Evolutionary conservation across 495 filamentous ascomycete genomes (phyloP).

Genomic region (Penicillium cataractarum): DNA sequence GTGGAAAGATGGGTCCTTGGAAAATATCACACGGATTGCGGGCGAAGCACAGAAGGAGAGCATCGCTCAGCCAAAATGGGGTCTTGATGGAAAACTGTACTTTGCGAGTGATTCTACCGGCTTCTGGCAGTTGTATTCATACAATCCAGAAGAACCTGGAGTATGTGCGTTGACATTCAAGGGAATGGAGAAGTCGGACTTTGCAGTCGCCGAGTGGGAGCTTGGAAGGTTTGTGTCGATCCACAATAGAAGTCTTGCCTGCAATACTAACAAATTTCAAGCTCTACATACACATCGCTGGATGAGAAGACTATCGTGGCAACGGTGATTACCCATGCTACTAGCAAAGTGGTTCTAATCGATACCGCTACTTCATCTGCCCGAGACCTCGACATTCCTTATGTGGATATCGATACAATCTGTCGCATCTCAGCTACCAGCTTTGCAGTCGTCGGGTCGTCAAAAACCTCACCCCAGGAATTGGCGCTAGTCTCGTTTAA

Average conservation of each 20-base stretch:
- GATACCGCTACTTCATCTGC: conserved; percentile 20
- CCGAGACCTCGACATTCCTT: conserved; percentile 28
- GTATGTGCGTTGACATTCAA: conserved; percentile 21
- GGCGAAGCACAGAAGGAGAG: conserved; percentile 36
- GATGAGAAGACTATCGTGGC: conserved; percentile 43
- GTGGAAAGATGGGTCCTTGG: conserved; percentile 33
- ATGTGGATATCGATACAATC: conserved; percentile 27
- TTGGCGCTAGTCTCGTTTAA: conserved; percentile 26
- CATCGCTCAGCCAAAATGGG: conserved; percentile 50
- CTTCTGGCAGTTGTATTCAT: conserved; percentile 47
- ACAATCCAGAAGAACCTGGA: conserved; percentile 15
- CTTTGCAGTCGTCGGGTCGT: conserved; percentile 28
- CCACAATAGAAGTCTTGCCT: neutral
- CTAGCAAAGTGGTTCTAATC: conserved; percentile 28
- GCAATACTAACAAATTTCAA: conserved; percentile 14
- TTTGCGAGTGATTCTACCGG: conserved; percentile 47
- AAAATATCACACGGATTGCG: conserved; percentile 29
- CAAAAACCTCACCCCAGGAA: conserved; percentile 26
- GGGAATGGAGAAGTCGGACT: conserved; percentile 43
- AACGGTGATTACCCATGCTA: conserved; percentile 29
- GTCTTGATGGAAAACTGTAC: conserved; percentile 44
- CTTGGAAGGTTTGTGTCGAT: conserved; percentile 37
- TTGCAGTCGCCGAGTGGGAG: conserved; percentile 43
- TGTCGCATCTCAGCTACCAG: conserved; percentile 24
- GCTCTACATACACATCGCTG: conserved; percentile 41